A percentile compares a stretch with the other conserved stretches of the same genome.
These are phyloP conservation scores for Eruca vesicaria DNA, from an alignment of 441 rosid species.

Conservation along the genomic window DNA sequence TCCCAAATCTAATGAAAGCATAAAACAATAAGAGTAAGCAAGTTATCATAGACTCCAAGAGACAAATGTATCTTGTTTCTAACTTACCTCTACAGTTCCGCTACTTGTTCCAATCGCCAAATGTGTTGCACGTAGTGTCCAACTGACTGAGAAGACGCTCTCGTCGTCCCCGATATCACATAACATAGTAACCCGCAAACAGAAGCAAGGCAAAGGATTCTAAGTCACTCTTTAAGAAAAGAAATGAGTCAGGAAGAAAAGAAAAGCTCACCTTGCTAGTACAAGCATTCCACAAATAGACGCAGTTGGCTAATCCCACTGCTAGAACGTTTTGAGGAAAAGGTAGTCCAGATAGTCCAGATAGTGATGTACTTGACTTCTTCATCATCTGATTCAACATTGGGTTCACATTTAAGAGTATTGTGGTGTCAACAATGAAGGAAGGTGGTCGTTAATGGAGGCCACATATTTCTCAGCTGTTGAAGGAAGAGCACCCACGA, in stretches of 20 bases:
- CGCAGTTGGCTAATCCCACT: slow-evolving; percentile 90
- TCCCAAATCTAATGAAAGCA: slow-evolving; percentile 97
- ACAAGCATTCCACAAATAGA: slow-evolving; percentile 98
- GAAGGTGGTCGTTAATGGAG: slow-evolving; percentile 58
- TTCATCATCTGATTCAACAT: slow-evolving; percentile 52
- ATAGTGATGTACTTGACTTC: slow-evolving; percentile 68
- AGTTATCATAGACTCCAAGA: neutral
- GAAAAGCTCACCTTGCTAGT: slow-evolving; percentile 76
- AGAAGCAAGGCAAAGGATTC: neutral
- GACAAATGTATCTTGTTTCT: neutral
- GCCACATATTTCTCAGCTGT: slow-evolving; percentile 65
- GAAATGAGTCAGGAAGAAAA: neutral
- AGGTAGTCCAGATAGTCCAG: no score
- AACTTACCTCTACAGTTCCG: slow-evolving; percentile 77
- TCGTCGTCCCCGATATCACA: slow-evolving; percentile 85
- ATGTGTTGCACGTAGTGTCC: slow-evolving; percentile 78
- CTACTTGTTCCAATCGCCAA: slow-evolving; percentile 84
- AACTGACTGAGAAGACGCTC: slow-evolving; percentile 87
- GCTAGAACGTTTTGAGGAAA: slow-evolving; percentile 89
- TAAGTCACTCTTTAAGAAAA: neutral
- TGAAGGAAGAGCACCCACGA: slow-evolving; percentile 73
- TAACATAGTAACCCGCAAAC: slow-evolving; percentile 73
- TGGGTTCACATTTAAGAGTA: slow-evolving; percentile 54
- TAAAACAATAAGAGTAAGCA: neutral
- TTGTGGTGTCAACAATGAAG: slow-evolving; percentile 74